Evolutionary conservation across 2,329 filamentous ascomycete species (phyloP), one percentile per base, ranked within the genome.

Genomic region (Mycosphaerella sp.): DNA sequence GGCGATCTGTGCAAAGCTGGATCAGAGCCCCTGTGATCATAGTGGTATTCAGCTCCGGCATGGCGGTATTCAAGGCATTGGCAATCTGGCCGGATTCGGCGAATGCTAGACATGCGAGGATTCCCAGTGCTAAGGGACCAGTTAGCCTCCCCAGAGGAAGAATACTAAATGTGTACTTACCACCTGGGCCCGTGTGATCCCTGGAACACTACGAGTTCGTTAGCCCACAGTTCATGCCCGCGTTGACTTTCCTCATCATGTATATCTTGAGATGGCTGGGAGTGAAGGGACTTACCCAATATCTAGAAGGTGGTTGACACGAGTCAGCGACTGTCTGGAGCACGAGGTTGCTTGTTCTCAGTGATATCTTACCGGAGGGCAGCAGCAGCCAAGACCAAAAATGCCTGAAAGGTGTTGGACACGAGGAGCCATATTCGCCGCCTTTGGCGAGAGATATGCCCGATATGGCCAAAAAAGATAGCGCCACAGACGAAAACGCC

Each of bases 31-130:
- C 63, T 1, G 63, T 65, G 39, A 65, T 55, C 63, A 64, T 65
- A 14, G 63, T 65, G 6, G 63, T 65, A 47, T 65, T 64, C 17
- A 65, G 32, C 46, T 65, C 63, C 3, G 62, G 59, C 59, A 64
- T 59, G 2, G 52, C 49, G 17, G 61, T 54, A 18, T 56, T 55
- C 5, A 65, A 35, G 1, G 63, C 61, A 6, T 61, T 57, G 10
- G 60, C 51, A 4, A 64, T 63, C 46, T 65, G 62, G 2, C 62
- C 63, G 1, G 55, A 57, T 6, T 56, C 56, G 5, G 58, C 52
- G 17, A 64, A 58, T 0, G 46, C 36, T 3, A 63, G 49, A 4
- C 62, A 37, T 1, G 61, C 57, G 2, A 64, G 41, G 18, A 61
- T 52, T 6, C 47, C 57, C n/a, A 59, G 35, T 8, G 62, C 59